Percentiles rank a stretch among this genome's conserved stretches.
phyloP scores from a whole-genome alignment of 2,329 filamentous ascomycete species.

The Scedosporium apiospermum region DNA sequence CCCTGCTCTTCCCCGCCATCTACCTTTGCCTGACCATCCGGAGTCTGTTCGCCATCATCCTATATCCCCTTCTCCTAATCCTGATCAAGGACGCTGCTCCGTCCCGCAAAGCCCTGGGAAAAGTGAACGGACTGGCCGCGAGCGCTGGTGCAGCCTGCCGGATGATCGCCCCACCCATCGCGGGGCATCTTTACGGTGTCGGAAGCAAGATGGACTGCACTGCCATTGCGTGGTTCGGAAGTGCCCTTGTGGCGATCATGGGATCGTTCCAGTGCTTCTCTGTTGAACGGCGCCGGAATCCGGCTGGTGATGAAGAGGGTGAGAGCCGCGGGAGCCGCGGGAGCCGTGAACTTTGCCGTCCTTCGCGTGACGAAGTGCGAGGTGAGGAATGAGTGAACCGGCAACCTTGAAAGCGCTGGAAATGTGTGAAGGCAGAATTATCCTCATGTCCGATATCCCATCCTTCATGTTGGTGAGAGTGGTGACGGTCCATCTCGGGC shows the following conservation, averaged over 20 bases:
- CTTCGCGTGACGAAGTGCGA: background rate
- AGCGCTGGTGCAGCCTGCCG: slow-evolving; percentile 57
- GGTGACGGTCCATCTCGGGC: background rate
- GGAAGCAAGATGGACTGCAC: slow-evolving; percentile 50
- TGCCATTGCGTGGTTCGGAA: slow-evolving; percentile 55
- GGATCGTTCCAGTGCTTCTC: slow-evolving; percentile 53
- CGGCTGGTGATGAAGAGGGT: background rate
- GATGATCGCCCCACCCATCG: slow-evolving; percentile 56
- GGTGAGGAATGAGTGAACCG: background rate
- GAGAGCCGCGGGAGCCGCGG: background rate
- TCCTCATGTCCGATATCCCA: background rate
- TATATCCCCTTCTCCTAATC: slow-evolving; percentile 59
- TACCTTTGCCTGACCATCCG: slow-evolving; percentile 48
- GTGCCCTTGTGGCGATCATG: slow-evolving; percentile 43
- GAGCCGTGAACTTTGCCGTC: background rate
- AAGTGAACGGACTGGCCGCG: slow-evolving; percentile 57
- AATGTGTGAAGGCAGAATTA: background rate
- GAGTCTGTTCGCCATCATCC: slow-evolving; percentile 51
- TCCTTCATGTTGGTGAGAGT: background rate
- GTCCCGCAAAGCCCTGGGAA: slow-evolving; percentile 45
- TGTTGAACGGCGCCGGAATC: slow-evolving; percentile 26
- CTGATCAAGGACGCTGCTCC: slow-evolving; percentile 59
- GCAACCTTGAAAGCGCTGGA: too few species aligned
- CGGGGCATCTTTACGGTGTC: slow-evolving; percentile 53
- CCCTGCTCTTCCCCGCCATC: slow-evolving; percentile 44